Conservation (phyloP, 2,329 filamentous ascomycete genomes). For the Nigrograna mackinnonii region DNA sequence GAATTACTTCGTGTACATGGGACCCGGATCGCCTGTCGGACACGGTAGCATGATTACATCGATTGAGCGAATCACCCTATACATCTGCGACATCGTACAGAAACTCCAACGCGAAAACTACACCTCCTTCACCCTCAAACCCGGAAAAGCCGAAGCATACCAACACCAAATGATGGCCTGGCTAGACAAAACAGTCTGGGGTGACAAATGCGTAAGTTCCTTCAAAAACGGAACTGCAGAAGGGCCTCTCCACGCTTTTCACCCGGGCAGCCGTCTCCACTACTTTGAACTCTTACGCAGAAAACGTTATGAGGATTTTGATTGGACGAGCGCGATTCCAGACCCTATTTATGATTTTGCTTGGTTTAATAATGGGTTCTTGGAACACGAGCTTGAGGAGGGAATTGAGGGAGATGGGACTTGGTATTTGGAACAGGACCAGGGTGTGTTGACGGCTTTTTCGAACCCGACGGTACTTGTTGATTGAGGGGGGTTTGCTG, state of each 20-base stretch:
- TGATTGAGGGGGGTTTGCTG: no score
- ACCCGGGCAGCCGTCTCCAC: slow-evolving; percentile 42
- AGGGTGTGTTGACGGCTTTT: no score
- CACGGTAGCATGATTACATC: slow-evolving; percentile 46
- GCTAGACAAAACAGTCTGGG: slow-evolving; percentile 18
- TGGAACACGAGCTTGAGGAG: no score
- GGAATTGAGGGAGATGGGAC: no score
- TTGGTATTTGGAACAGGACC: no score
- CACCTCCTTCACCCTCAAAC: slow-evolving; percentile 41
- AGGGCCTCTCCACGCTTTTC: slow-evolving; percentile 43
- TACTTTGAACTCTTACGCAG: slow-evolving; percentile 46
- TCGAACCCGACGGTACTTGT: no score
- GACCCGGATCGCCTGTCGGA: slow-evolving; percentile 43
- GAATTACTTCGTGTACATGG: slow-evolving; percentile 50
- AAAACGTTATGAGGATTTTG: no score
- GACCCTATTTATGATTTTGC: no score
- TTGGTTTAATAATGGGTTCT: no score
- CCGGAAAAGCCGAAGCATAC: slow-evolving; percentile 33
- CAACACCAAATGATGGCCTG: slow-evolving; percentile 46
- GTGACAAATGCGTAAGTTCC: slow-evolving; percentile 11
- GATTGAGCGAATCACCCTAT: slow-evolving; percentile 44
- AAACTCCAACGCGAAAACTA: slow-evolving; percentile 49
- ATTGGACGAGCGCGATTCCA: no score
- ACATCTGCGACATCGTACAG: slow-evolving; percentile 43
- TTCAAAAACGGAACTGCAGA: slow-evolving; percentile 23